Evolutionary conservation across 352 stramenopile species (phyloP).

Genomic region (Pythium utonaiense): DNA sequence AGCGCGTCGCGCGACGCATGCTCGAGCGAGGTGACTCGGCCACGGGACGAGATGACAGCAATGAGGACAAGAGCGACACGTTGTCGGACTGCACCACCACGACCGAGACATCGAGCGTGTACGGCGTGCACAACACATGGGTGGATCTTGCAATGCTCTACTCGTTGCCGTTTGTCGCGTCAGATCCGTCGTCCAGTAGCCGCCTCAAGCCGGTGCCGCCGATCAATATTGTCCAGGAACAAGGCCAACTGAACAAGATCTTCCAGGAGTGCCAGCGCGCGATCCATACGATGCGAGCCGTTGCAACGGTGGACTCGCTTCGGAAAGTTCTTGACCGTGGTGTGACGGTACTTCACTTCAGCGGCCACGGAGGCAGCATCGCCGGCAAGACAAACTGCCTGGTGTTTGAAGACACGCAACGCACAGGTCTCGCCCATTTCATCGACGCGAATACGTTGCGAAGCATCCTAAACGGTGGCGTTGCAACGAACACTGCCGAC

Average conservation of each 20-base stretch:
- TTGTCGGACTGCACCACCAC: conserved; percentile 69
- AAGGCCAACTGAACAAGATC: conserved; percentile 65
- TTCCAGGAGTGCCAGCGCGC: conserved; percentile 71
- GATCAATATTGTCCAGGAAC: conserved; percentile 68
- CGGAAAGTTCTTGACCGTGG: conserved; percentile 76
- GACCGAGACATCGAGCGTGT: conserved; percentile 70
- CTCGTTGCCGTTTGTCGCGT: conserved; percentile 64
- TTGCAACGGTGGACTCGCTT: conserved; percentile 68
- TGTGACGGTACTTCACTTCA: conserved; percentile 77
- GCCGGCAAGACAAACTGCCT: conserved; percentile 62
- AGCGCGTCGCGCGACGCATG: conserved; percentile 55
- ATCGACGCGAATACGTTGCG: conserved; percentile 57
- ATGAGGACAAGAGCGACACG: conserved; percentile 76
- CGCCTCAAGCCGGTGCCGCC: conserved; percentile 58
- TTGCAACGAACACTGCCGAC: not conserved
- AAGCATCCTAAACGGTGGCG: conserved; percentile 46
- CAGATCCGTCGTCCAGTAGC: conserved; percentile 15
- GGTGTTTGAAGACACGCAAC: conserved; percentile 75
- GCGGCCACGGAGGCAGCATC: conserved; percentile 64
- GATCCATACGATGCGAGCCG: conserved; percentile 69
- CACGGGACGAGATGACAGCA: conserved; percentile 23
- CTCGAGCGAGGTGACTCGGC: conserved; percentile 33
- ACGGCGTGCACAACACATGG: conserved; percentile 76
- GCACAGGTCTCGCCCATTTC: conserved; percentile 63
- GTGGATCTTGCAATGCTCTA: conserved; percentile 77